Percentiles rank a stretch among this genome's conserved stretches.
These are phyloP conservation scores for Acanthamoeba triangularis DNA, from an alignment of 208 protist species.

Conservation along the genomic window DNA sequence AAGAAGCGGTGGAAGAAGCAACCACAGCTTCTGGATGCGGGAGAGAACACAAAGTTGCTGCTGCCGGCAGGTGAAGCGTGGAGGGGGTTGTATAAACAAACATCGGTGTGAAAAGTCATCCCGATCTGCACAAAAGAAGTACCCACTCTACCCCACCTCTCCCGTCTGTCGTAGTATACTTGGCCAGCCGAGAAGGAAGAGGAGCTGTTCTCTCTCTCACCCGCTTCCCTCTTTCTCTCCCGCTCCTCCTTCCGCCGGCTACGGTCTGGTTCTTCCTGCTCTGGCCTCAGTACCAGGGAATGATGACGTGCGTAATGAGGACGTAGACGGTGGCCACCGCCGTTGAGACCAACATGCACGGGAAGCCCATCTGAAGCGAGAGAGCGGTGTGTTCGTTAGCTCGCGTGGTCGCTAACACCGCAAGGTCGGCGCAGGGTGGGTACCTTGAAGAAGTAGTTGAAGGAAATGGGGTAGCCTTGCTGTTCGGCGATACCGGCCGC, in stretches of 20 bases:
- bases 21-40: background rate
- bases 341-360: constrained; percentile 85
- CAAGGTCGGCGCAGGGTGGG: background rate
- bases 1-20: too few relatives aligned
- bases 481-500: constrained; percentile 84
- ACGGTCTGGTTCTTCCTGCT: background rate
- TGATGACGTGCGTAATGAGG: constrained; percentile 74
- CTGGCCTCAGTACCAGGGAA: background rate
- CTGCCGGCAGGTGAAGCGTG: background rate
- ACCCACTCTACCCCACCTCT: background rate
- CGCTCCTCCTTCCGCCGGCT: background rate
- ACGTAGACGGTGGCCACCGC: constrained; percentile 84
- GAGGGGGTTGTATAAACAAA: background rate
- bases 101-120: background rate
- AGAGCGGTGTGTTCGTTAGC: background rate
- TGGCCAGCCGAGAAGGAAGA: too few relatives aligned
- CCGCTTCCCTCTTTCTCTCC: too few relatives aligned
- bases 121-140: background rate
- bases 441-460: constrained; percentile 82
- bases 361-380: constrained; percentile 79
- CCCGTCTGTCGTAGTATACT: background rate
- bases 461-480: constrained; percentile 81
- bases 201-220: too few relatives aligned
- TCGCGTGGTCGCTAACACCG: background rate
- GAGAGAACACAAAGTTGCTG: too few relatives aligned